Evolutionary conservation across 176 grass and related monocot genomes (phyloP), one percentile per base, ranked within the genome.

Genomic region (Phoenix roebelenii): DNA sequence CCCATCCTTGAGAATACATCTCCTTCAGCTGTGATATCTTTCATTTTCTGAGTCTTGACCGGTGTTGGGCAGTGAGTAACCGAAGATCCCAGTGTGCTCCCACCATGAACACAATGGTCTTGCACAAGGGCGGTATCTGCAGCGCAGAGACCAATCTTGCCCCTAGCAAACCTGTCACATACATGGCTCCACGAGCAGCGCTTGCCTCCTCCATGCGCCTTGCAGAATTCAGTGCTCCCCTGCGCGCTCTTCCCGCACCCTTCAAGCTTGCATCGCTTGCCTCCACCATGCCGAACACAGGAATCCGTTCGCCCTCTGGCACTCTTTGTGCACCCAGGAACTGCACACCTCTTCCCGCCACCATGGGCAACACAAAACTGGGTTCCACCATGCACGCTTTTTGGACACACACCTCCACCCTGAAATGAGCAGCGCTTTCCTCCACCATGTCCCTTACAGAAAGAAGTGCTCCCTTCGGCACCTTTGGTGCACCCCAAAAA

Each of bases 221-320:
- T 85, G 55, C 93, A 98, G 60, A 81, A 98, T 70, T 85, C 71
- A 7, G 93, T 98, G 51, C 88, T 80, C 35, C 93, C 88, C 57
- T 88, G 82, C 0, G 88, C 93, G 51, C 93, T 98, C 64, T 85
- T 98, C 15, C 39, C 35, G 57, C 94, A 98, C 49, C 74, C 79
- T 17, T 68, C 60, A 10, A 68, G 64, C 39, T 49, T 70, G 74
- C 94, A 98, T 25, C 94, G 68, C 64, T 85, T 98, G 25, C 88
- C 94, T 23, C 94, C 88, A n/a, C 94, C 94, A 79, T 98, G 94
- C 4, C 94, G 76, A 4, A 92, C 88, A 59, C 88, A 98, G 64
- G 77, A 89, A 18, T 88, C 67, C 0, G 94, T 93, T 4, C 94
- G 66, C n/a, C 94, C 94, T 72, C 94, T 80, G 49, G 88, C 94